phyloP scores from a whole-genome alignment of 2,329 filamentous ascomycete genomes.

The Lojkania enalia region DNA sequence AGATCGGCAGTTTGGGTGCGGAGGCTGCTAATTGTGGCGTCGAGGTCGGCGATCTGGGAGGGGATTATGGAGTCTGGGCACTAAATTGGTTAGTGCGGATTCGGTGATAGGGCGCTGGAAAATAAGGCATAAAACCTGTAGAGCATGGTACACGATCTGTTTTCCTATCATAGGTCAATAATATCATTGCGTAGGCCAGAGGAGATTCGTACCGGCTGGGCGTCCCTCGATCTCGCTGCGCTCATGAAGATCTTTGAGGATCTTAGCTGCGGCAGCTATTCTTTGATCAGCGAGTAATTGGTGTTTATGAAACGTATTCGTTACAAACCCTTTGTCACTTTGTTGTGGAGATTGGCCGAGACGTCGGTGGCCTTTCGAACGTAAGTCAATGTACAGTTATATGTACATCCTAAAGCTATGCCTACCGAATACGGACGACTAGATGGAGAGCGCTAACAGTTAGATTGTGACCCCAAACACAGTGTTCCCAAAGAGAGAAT shows the following conservation, averaged over 20 bases:
- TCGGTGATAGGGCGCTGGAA: constrained; percentile 1
- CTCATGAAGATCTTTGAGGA: constrained; percentile 66
- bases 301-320: constrained; percentile 4
- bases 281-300: constrained; percentile 11
- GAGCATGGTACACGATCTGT: constrained; percentile 63
- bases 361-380: constrained; percentile 56
- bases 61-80: constrained; percentile 54
- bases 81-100: constrained; percentile 47
- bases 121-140: constrained; percentile 42
- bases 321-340: constrained; percentile 57
- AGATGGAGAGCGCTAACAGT: constrained; percentile 36
- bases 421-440: constrained; percentile 60
- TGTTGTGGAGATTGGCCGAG: constrained; percentile 64
- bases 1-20: constrained; percentile 50
- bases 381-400: constrained; percentile 6
- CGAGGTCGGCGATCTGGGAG: constrained; percentile 54
- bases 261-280: constrained; percentile 60
- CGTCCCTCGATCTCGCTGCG: constrained; percentile 62
- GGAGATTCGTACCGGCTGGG: constrained; percentile 50
- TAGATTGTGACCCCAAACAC: not conserved
- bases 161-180: constrained; percentile 53
- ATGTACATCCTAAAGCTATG: not conserved
- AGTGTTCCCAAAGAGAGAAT: too few species aligned
- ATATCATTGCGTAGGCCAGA: not conserved
- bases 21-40: constrained; percentile 53